Percentiles rank a stretch among this genome's conserved stretches.
Evolutionary conservation across 208 protist species (phyloP).

Genomic region (Herpetomonas tarakana): DNA sequence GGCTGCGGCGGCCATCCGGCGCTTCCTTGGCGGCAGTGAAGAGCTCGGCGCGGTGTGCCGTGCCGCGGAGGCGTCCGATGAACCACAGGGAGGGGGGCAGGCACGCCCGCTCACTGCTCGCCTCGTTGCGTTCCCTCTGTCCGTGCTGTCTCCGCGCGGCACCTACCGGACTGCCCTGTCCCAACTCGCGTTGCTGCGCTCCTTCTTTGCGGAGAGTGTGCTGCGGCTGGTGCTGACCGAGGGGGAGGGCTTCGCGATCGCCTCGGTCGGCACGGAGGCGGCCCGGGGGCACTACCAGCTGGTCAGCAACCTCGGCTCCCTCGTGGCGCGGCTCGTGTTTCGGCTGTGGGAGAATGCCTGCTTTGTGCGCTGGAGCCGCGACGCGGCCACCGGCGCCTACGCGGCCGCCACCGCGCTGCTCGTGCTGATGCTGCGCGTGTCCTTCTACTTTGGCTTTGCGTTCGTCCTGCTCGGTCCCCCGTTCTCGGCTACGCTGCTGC

Average conservation of each 20-base stretch:
- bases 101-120: too few species aligned
- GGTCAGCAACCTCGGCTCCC: constrained; percentile 83
- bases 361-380: constrained; percentile 75
- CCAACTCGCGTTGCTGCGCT: constrained; percentile 29
- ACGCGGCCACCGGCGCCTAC: constrained; percentile 27
- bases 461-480: constrained; percentile 72
- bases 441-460: constrained; percentile 61
- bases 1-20: constrained; percentile 3
- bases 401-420: constrained; percentile 48
- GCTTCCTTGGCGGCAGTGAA: constrained; percentile 22
- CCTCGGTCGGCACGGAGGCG: constrained; percentile 42
- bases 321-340: constrained; percentile 87
- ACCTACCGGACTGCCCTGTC: constrained; percentile 2
- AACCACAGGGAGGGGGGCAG: too few species aligned
- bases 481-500: constrained; percentile 51
- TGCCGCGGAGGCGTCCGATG: constrained; percentile 14
- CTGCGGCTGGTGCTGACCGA: constrained; percentile 84
- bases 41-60: constrained; percentile 23
- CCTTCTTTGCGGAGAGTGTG: constrained; percentile 81
- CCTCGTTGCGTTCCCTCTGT: constrained; percentile 24
- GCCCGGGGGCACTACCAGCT: constrained; percentile 86
- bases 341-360: constrained; percentile 90
- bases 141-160: constrained; percentile 14
- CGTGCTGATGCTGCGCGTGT: constrained; percentile 66
- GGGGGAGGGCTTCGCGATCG: constrained; percentile 85